phyloP scores from a whole-genome alignment of 2,329 filamentous ascomycete genomes.

The Ophiostoma montium region DNA sequence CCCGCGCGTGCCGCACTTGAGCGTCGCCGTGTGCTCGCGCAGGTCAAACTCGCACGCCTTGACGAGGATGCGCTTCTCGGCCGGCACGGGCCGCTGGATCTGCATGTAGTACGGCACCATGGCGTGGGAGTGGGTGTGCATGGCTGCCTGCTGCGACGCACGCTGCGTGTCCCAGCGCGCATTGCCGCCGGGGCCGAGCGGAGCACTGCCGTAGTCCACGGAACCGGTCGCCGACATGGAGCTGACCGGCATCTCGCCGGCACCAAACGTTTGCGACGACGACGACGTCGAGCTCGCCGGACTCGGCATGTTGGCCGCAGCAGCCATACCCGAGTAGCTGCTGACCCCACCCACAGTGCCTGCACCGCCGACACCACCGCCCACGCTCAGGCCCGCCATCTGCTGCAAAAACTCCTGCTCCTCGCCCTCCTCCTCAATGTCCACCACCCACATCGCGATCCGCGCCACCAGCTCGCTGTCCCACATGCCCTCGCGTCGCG shows the following conservation, averaged over 20 bases:
- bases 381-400: background rate
- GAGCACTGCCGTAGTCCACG: constrained; percentile 23
- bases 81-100: constrained; percentile 26
- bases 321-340: background rate
- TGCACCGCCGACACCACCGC: background rate
- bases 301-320: background rate
- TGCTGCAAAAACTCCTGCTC: constrained; percentile 13
- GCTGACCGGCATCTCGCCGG: background rate
- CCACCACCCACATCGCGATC: constrained; percentile 41
- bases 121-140: background rate
- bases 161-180: constrained; percentile 25
- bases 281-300: background rate
- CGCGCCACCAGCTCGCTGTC: constrained; percentile 45
- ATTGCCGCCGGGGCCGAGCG: constrained; percentile 30
- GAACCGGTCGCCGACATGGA: no score
- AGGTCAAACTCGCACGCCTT: constrained; percentile 43
- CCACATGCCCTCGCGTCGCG: constrained; percentile 55
- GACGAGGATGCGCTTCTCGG: constrained; percentile 41
- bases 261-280: no score
- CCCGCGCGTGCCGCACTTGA: constrained; percentile 40
- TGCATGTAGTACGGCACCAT: constrained; percentile 9
- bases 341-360: background rate
- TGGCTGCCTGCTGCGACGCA: constrained; percentile 14
- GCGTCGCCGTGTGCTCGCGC: constrained; percentile 31
- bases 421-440: constrained; percentile 37